Conservation (phyloP, 371 early-diverging fungal genomes). For the Mucor ambiguus region DNA sequence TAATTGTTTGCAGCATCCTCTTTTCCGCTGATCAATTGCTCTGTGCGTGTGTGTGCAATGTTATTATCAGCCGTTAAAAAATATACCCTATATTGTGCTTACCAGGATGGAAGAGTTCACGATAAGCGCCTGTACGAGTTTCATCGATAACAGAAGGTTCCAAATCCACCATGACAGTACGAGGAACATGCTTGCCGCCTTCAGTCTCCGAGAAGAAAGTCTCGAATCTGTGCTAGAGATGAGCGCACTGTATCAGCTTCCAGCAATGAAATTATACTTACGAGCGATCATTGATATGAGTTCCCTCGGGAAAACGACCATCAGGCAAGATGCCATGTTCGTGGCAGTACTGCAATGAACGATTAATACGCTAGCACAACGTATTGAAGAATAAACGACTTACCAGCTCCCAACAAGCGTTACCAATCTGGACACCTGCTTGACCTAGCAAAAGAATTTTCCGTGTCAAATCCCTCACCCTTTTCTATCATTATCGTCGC, state of each 20-base stretch:
- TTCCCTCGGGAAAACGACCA: conserved; percentile 76
- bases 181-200: conserved; percentile 98
- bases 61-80: conserved; percentile 1
- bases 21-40: conserved; percentile 91
- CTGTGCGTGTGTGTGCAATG: not conserved
- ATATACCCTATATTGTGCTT: conserved; percentile 2
- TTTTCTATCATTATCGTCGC: not conserved
- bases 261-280: conserved; percentile 25
- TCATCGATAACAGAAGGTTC: conserved; percentile 98
- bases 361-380: not conserved
- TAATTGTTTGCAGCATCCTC: conserved; percentile 99
- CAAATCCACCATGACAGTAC: conserved; percentile 98
- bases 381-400: not conserved
- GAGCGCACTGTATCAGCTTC: not conserved
- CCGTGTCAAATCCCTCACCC: not conserved
- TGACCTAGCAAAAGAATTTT: conserved; percentile 57
- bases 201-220: conserved; percentile 98
- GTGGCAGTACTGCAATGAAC: conserved; percentile 71
- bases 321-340: conserved; percentile 96
- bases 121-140: conserved; percentile 95
- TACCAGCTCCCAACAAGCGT: conserved; percentile 96
- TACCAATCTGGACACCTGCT: conserved; percentile 98
- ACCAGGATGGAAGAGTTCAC: conserved; percentile 98
- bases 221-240: conserved; percentile 36
- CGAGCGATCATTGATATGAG: conserved; percentile 31